These are phyloP conservation scores for Populus hybrid DNA, from an alignment of 441 rosid genomes.

Conservation along the genomic window DNA sequence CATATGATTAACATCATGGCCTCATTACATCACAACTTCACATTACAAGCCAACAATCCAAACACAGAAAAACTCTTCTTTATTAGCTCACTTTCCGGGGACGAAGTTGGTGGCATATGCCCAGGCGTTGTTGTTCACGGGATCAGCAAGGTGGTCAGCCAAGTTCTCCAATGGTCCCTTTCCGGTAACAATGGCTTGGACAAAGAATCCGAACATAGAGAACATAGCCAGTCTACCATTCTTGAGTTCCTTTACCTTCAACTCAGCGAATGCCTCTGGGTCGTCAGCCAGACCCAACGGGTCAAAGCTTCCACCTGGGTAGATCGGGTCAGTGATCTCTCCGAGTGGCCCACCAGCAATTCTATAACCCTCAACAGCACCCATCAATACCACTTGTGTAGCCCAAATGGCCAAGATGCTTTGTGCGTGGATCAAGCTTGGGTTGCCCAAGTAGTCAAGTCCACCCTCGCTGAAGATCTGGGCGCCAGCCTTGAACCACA, in stretches of 20 bases:
- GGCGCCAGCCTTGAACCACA: too few relatives aligned
- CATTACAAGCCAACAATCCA: conserved; percentile 1
- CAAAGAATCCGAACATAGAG: conserved; percentile 77
- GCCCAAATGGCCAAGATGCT: too few relatives aligned
- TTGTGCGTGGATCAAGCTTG: conserved; percentile 66
- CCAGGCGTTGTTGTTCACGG: conserved; percentile 90
- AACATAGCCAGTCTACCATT: conserved; percentile 77
- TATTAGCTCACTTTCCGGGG: conserved; percentile 51
- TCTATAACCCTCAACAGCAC: too few relatives aligned
- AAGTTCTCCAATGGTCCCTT: conserved; percentile 66
- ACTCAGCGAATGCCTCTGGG: conserved; percentile 69
- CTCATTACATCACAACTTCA: conserved; percentile 5
- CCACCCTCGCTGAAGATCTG: too few relatives aligned
- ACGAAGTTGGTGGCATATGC: conserved; percentile 81
- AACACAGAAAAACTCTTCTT: too few relatives aligned
- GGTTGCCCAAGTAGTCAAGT: not conserved
- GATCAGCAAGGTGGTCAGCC: conserved; percentile 45
- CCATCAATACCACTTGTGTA: too few relatives aligned
- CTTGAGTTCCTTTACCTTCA: conserved; percentile 76
- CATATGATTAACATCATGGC: too few relatives aligned
- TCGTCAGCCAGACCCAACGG: conserved; percentile 72
- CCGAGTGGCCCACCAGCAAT: too few relatives aligned
- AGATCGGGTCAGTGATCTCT: too few relatives aligned
- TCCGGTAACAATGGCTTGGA: conserved; percentile 73
- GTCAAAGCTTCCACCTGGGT: too few relatives aligned